Evolutionary conservation across 306 rosid species (phyloP), one percentile per base, ranked within the genome.

Genomic region (Gynostemma pentaphyllum): DNA sequence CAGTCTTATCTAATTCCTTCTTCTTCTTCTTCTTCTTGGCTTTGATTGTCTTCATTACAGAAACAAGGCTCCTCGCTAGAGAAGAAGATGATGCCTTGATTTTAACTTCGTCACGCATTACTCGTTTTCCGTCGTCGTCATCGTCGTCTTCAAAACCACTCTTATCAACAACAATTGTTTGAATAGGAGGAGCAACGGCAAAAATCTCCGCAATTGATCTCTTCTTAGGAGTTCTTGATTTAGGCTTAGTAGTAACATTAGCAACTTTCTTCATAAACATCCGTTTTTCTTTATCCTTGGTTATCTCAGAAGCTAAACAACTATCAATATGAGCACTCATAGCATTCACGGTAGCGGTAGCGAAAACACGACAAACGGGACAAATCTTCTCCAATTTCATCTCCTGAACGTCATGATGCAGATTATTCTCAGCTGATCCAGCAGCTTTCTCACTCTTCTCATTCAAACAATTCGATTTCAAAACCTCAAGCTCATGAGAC

Each of bases 191-290:
- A 40, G 95, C 96, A 16, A 70, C 87, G 0, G 83, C 89, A 50
- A 88, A 91, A 64, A 91, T 91, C 76, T 92, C 98, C 0, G 95
- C 84, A 8, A 92, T 88, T 0, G 98, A 92, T 29, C 95, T 82
- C 78, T 91, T 88, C 82, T 92, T 88, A 1, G 87, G 89, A 0
- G 76, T 42, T 68, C 79, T 87, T 0, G 80, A 76, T 64, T 86
- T 89, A 0, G 72, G 15, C 67, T 88, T 87, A 66, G 32, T n/a
- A n/a, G n/a, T n/a, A n/a, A n/a, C n/a, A n/a, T n/a, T n/a, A n/a
- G n/a, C n/a, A 26, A 28, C 61, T 30, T 26, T 70, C 45, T 56
- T 63, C 79, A 63, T 75, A n/a, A n/a, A n/a, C 65, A 70, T 69
- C 40, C 70, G 77, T 42, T 81, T 68, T 23, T 82, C 70, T 44